Conservation (phyloP, 306 rosid genomes). For the Alnus rubra region DNA sequence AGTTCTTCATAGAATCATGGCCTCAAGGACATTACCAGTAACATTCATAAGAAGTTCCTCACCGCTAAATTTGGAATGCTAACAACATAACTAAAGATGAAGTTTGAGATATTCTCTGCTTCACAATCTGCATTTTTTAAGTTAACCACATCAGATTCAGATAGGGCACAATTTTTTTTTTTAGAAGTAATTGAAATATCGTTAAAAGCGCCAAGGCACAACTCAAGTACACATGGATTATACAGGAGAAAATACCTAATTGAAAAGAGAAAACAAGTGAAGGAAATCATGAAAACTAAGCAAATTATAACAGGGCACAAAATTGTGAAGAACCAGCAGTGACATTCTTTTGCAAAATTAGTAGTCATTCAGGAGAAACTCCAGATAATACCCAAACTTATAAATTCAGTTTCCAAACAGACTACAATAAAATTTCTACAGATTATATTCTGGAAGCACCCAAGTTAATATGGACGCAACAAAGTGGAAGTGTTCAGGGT, state of each 20-base stretch:
- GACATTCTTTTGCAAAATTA: constrained; percentile 6
- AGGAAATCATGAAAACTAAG: too few species aligned
- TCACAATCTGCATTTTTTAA: constrained; percentile 65
- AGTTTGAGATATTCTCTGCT: constrained; percentile 49
- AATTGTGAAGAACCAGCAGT: neutral
- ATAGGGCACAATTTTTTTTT: neutral
- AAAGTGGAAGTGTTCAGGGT: neutral
- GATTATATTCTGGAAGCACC: neutral
- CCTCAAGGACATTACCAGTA: constrained; percentile 47
- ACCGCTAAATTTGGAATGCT: constrained; percentile 83
- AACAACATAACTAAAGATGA: constrained; percentile 61
- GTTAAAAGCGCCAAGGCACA: too few species aligned
- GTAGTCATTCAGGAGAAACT: neutral
- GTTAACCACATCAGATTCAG: constrained; percentile 26
- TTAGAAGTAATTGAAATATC: too few species aligned
- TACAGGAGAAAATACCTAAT: too few species aligned
- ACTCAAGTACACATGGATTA: too few species aligned
- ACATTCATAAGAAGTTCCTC: constrained; percentile 56
- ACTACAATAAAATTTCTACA: neutral
- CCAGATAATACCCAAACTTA: neutral
- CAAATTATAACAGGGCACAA: neutral
- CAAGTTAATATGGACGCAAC: neutral
- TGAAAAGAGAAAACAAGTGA: too few species aligned
- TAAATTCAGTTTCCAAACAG: neutral
- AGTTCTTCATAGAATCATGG: constrained; percentile 33